Evolutionary conservation across 108 stramenopile genomes (phyloP), one percentile per base, ranked within the genome.

Genomic region (Fragilariopsis cylindrus): DNA sequence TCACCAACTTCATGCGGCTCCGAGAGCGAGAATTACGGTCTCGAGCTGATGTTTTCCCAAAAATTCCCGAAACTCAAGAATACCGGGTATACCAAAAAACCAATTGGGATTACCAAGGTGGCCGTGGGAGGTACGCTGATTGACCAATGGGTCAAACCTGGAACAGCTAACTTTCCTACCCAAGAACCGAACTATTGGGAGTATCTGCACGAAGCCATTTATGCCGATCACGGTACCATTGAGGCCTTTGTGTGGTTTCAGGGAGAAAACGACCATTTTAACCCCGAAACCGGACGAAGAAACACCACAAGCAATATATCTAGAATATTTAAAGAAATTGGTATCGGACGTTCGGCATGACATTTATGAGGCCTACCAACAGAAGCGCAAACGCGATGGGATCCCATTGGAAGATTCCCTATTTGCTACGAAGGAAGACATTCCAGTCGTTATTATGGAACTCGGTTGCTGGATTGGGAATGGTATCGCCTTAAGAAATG

Each of bases 181-280:
- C 30, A 1, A 30, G 30, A 30, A 30, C 30, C 30, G 30, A 30
- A 30, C 30, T 30, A 41, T 11, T 60, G 58, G 58, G 12, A 4
- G 19, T 21, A 21, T 30, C 58, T 60, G n/a, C 4, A 7, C 18
- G 21, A 60, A 3, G 21, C 16, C 4, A 60, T 60, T 30, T 40
- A 30, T 39, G 58, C 58, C 18, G 58, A 60, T 9, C 16, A 60
- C 58, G 58, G 58, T 5, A 60, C 19, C 58, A 60, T 60, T 9
- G 58, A 60, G 58, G 58, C 18, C 58, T 60, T 60, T 60, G 16
- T 60, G 4, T 60, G 58, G 58, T 60, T 60, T 30, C 58, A 60
- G 58, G 58, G 58, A 16, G 58, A 60, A 30, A 60, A 60, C 58
- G 58, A 60, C 41, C 58, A 21, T 30, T 60, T 60, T 21, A 30